Evolutionary conservation across 768 basidiomycete species (phyloP).

Genomic region (Kwoniella sp.): DNA sequence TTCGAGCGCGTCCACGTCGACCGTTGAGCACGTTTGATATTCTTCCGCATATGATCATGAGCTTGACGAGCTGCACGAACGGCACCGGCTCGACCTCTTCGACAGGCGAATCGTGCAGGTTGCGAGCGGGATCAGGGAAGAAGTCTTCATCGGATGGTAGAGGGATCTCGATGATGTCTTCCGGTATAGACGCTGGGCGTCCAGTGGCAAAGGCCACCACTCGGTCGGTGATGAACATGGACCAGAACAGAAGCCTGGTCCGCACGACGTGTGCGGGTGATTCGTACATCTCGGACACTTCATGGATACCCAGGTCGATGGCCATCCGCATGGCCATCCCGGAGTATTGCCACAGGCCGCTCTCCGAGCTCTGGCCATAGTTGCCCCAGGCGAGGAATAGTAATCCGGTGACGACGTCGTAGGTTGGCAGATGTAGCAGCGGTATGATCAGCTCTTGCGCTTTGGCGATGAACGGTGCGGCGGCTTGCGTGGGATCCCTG

Average conservation of each 20-base stretch:
- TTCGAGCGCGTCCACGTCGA: conserved; percentile 36
- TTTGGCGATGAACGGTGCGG: conserved; percentile 46
- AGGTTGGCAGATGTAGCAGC: conserved; percentile 41
- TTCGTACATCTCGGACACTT: conserved; percentile 45
- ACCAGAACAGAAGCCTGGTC: conserved; percentile 45
- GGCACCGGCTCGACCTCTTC: conserved; percentile 41
- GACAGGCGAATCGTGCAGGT: conserved; percentile 13
- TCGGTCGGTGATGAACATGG: conserved; percentile 44
- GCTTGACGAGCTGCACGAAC: conserved; percentile 42
- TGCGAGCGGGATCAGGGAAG: conserved; percentile 41
- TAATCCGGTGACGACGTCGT: conserved; percentile 41
- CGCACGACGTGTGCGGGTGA: conserved; percentile 39
- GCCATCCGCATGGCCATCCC: conserved; percentile 47
- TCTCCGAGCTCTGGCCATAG: conserved; percentile 44
- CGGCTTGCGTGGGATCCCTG: conserved; percentile 26
- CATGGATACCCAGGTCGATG: conserved; percentile 43
- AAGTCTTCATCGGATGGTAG: conserved; percentile 44
- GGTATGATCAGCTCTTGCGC: conserved; percentile 45
- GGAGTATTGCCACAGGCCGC: conserved; percentile 43
- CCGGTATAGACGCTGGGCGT: conserved; percentile 34
- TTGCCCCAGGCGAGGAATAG: conserved; percentile 44
- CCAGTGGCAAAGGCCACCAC: conserved; percentile 42
- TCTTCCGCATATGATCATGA: conserved; percentile 48
- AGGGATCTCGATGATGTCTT: conserved; percentile 47
- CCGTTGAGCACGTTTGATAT: conserved; percentile 47